phyloP scores from a whole-genome alignment of 2,329 filamentous ascomycete species.

The Emmonsia crescens region DNA sequence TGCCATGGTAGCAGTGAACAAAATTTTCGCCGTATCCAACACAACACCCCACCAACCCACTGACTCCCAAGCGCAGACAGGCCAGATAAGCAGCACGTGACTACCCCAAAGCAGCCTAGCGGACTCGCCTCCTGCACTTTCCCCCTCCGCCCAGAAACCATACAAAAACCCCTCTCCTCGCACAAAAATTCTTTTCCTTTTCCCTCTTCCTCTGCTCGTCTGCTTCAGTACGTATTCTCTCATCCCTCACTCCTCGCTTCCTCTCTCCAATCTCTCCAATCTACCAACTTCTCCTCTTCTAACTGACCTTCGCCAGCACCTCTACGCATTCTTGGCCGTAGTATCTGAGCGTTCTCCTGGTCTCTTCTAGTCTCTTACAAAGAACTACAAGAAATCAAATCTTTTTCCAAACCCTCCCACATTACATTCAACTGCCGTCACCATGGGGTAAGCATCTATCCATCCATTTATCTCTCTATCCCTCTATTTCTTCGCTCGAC shows the following conservation, averaged over 20 bases:
- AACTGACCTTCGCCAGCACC: conserved; percentile 34
- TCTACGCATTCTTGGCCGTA: conserved; percentile 40
- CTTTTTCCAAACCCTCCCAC: conserved; percentile 7
- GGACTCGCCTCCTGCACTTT: conserved; percentile 26
- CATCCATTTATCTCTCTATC: conserved; percentile 9
- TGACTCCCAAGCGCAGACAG: no score
- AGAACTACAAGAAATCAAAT: conserved; percentile 37
- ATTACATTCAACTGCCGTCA: conserved; percentile 36
- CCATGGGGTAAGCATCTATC: conserved; percentile 48
- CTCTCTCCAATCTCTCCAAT: conserved; percentile 13
- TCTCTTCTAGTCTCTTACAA: conserved; percentile 39
- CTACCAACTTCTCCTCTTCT: conserved; percentile 10
- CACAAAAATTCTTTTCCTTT: conserved; percentile 25
- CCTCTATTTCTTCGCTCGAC: not conserved
- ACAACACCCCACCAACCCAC: no score
- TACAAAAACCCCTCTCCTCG: conserved; percentile 34
- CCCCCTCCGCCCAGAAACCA: conserved; percentile 39
- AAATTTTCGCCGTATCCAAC: no score
- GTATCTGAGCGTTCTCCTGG: conserved; percentile 38
- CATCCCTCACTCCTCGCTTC: conserved; percentile 12
- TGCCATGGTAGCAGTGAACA: conserved; percentile 13
- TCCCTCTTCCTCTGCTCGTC: conserved; percentile 29
- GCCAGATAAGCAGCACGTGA: conserved; percentile 8
- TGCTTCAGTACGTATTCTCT: conserved; percentile 37
- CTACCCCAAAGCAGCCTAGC: conserved; percentile 9